Base-by-base conservation (phyloP, 2,329 filamentous ascomycete species). In the Sphaerulina populicola region DNA sequence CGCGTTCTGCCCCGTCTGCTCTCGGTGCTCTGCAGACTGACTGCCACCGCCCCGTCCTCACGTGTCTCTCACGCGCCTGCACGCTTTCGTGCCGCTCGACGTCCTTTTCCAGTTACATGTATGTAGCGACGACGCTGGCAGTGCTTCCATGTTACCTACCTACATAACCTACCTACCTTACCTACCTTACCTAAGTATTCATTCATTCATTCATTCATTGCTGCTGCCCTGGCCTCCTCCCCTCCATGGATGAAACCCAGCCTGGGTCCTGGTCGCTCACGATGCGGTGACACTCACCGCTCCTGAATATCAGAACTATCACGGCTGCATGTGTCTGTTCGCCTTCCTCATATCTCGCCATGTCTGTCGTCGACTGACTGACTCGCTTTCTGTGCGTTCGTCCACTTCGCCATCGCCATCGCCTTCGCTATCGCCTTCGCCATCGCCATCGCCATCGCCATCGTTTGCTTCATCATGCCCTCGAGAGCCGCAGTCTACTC, bases 251-350 rank as follows among this genome's bases (percentile, higher is more conserved):
- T 44, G 48, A 46, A 47, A 51, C 49, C 49, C 42, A 44, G 37
- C 47, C 47, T 39, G 52, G 48, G 47, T 46, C 52, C 45, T 45
- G 46, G 51, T 53, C 51, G 14, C 38, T 49, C 51, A 45, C 35
- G 30, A 36, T 45, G 52, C 52, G 47, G 52, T 54, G 52, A 47
- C 52, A 54, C 52, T 49, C 47, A 54, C 52, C 52, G 52, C 52
- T 51, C 38, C 50, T 50, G 47, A 44, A 21, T 33, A 36, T 42
- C 10, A 27, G 5, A 6, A 27, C 6, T 27, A 27, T 27, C 5
- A 27, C 6, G 14, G 31, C 33, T 11, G 38, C 21, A 31, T 51
- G 38, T 54, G 27, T 43, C 31, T 47, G 45, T 35, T 33, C 49
- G 15, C 27, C 21, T 44, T 47, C 43, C 43, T 36, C 47, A 39